Evolutionary conservation across 179 eudicot species (phyloP).

Genomic region (Patellifolia procumbens): DNA sequence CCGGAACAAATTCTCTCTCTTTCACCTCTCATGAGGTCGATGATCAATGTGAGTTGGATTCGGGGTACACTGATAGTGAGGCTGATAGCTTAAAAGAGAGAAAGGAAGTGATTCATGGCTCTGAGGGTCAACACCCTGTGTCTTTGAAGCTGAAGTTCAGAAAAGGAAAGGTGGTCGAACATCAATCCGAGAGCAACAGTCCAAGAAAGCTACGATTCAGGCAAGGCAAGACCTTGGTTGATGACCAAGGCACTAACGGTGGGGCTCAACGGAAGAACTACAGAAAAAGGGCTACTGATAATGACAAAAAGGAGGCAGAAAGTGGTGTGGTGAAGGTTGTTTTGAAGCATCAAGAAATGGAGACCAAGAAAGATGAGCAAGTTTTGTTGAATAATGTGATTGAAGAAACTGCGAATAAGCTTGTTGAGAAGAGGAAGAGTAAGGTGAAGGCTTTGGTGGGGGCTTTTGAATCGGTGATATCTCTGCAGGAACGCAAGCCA

Average conservation of each 20-base stretch:
- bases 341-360: slow-evolving; percentile 78
- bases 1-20: slow-evolving; percentile 39
- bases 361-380: slow-evolving; percentile 62
- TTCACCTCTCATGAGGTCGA: slow-evolving; percentile 44
- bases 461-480: slow-evolving; percentile 90
- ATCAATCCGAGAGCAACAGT: slow-evolving; percentile 41
- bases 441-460: slow-evolving; percentile 97
- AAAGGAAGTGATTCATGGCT: slow-evolving; percentile 1
- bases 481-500: slow-evolving; percentile 63
- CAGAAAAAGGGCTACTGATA: slow-evolving; percentile 27
- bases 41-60: slow-evolving; percentile 25
- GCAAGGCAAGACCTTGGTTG: slow-evolving; percentile 38
- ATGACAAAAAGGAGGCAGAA: slow-evolving; percentile 26
- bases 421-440: slow-evolving; percentile 75
- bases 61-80: slow-evolving; percentile 41
- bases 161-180: slow-evolving; percentile 67
- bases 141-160: slow-evolving; percentile 59
- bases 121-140: slow-evolving; percentile 33
- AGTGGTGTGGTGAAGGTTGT: slow-evolving; percentile 47
- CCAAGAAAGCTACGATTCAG: slow-evolving; percentile 65
- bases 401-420: slow-evolving; percentile 90
- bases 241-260: slow-evolving; percentile 32
- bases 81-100: slow-evolving; percentile 28
- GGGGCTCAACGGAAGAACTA: slow-evolving; percentile 40
- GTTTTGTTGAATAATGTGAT: slow-evolving; percentile 80